These are phyloP conservation scores for Hordeum pubiflorum DNA, from an alignment of 202 grass and related monocot species.

Conservation along the genomic window DNA sequence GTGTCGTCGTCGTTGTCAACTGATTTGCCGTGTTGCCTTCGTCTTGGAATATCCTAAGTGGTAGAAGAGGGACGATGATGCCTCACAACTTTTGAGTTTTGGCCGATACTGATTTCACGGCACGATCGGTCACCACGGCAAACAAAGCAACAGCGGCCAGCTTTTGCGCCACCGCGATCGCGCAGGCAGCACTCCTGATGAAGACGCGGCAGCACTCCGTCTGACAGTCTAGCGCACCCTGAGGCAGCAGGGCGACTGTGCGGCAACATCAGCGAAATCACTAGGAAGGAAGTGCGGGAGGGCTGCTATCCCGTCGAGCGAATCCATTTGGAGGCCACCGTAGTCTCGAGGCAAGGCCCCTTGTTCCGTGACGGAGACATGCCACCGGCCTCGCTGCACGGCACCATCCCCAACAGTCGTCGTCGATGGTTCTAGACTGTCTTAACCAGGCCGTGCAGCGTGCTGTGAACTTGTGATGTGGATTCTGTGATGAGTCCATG, in stretches of 20 bases:
- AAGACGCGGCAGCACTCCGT: background rate
- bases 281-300: background rate
- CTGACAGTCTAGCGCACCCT: background rate
- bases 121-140: too few relatives aligned
- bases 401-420: background rate
- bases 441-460: too few relatives aligned
- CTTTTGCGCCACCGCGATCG: too few relatives aligned
- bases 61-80: too few relatives aligned
- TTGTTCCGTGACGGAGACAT: background rate
- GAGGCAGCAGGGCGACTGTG: background rate
- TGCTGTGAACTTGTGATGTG: too few relatives aligned
- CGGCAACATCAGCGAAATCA: background rate
- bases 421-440: background rate
- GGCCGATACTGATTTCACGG: too few relatives aligned
- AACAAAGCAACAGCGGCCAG: too few relatives aligned
- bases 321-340: slow-evolving; percentile 8
- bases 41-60: too few relatives aligned
- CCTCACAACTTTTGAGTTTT: too few relatives aligned
- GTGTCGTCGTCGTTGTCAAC: too few relatives aligned
- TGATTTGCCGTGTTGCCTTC: too few relatives aligned
- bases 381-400: background rate
- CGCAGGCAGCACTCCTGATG: background rate
- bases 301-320: background rate
- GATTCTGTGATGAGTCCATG: too few relatives aligned
- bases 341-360: background rate